Evolutionary conservation across 495 filamentous ascomycete species (phyloP), one percentile per base, ranked within the genome.

Genomic region (Immersiella caudata): DNA sequence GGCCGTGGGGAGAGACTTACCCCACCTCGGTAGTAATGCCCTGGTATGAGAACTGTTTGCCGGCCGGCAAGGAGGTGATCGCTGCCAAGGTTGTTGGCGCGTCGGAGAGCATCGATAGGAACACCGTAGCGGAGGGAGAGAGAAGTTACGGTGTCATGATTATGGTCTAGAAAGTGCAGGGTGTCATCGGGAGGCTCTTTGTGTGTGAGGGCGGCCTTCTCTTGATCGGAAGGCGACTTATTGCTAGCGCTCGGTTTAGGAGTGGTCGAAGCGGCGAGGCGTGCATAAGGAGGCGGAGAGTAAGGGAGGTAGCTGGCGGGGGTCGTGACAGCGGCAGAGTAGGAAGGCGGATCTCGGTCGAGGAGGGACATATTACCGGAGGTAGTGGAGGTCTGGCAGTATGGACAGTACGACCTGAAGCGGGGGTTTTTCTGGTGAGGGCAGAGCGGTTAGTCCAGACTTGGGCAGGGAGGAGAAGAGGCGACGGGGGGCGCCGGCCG

Each of bases 121-220:
- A 93, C 83, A 60, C 80, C 77, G 73, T 94, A 94, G 6, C 83
- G 84, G 2, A 93, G 80, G 3, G 89, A 87, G 29, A 93, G 79
- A 9, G 88, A 89, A 46, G 80, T 25, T 25, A 93, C 75, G 18
- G 82, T 89, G 68, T 93, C 91, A 49, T 83, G 74, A 1, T 76
- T 75, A 62, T 88, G 86, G 70, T 89, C 78, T 16, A 93, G 74
- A 74, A 91, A 90, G 75, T 93, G 91, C 16, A 90, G 78, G 1
- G 85, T 86, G 73, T 90, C 87, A 66, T 87, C 81, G 24, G 72
- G 78, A 14, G 64, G 68, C 29, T 67, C 67, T 11, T 35, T 36
- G 51, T 35, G n/a, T n/a, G 40, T 24, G 26, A 26, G 22, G 22
- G 61, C 63, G 9, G 63, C 63, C 24, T 65, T 65, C 33, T 65